Evolutionary conservation across 2,329 filamentous ascomycete genomes (phyloP), one percentile per base, ranked within the genome.

Genomic region (Cercospora janseana): DNA sequence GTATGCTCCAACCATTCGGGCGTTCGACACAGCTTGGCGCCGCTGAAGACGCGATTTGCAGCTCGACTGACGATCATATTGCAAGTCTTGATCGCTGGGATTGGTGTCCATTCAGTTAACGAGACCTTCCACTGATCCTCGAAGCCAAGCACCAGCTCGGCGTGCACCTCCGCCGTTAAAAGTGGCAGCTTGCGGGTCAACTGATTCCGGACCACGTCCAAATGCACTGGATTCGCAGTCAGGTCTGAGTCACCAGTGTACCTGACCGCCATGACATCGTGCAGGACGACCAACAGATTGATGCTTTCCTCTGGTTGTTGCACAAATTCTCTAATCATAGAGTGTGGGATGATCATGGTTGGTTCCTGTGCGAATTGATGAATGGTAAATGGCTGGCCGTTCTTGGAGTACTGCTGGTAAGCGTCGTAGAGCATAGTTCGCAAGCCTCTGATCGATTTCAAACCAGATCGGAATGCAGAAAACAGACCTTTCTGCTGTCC

Each of bases 11-110:
- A 28, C 26, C 54, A 60, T 9, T 55, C 52, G 4, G 46, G 47
- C 29, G 47, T 54, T 7, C 55, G 46, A 27, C 58, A 60, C 4
- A 60, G 51, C 23, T 55, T 54, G 7, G 35, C 45, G n/a, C 58
- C 56, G 18, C 51, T 50, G 15, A 60, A 55, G 4, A 59, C 54
- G 7, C 56, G 45, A 26, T 60, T 60, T 1, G 58, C 58, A 4
- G 54, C 58, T 18, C 54, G 42, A 32, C 54, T 56, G 9, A 60
- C 40, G 15, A 60, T 56, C 24, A 41, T 48, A 29, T 44, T 49
- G 15, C 47, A 51, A 1, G 54, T 48, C 9, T 21, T 29, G 21
- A 49, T 49, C 2, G 43, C 46, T 6, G 37, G 23, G 2, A 60
- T 27, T 3, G 47, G 23, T 3, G 13, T 45, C 45, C 52, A 51